phyloP scores from a whole-genome alignment of 441 rosid genomes.

The Iberis amara region DNA sequence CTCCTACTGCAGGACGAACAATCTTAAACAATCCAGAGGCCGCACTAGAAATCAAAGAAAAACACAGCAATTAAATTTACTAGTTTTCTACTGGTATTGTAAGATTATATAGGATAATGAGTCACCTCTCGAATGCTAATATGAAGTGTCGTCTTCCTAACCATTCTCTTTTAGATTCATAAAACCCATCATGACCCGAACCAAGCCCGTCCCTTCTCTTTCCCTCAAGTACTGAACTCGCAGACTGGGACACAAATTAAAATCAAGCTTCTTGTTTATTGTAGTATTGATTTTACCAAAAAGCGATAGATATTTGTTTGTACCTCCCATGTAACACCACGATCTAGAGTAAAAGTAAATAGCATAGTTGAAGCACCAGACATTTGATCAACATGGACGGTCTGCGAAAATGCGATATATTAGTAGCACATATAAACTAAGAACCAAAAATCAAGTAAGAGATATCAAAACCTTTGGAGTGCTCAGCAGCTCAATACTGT shows the following conservation, averaged over 20 bases:
- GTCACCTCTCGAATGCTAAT: conserved; percentile 92
- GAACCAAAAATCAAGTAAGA: conserved; percentile 27
- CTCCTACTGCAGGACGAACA: conserved; percentile 95
- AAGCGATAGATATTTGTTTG: conserved; percentile 10
- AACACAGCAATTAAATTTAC: conserved; percentile 20
- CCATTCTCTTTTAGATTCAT: conserved; percentile 97
- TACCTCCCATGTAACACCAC: conserved; percentile 97
- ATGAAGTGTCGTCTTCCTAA: conserved; percentile 85
- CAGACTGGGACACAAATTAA: conserved; percentile 47
- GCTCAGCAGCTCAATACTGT: conserved; percentile 67
- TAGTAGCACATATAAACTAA: conserved; percentile 16
- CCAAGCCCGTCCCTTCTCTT: conserved; percentile 80
- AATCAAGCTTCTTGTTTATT: conserved; percentile 11
- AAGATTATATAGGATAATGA: conserved; percentile 1
- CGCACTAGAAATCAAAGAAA: conserved; percentile 46
- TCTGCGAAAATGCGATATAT: conserved; percentile 46
- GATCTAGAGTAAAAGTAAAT: conserved; percentile 84
- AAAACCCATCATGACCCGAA: conserved; percentile 82
- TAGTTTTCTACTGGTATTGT: neutral
- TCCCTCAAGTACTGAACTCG: conserved; percentile 69
- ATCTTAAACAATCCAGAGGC: conserved; percentile 81
- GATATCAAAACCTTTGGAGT: conserved; percentile 68
- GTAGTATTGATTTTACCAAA: conserved; percentile 6
- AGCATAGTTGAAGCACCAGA: conserved; percentile 92
- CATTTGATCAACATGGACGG: conserved; percentile 91